A percentile compares a stretch with the other conserved stretches of the same genome.
Conservation (phyloP, 768 basidiomycete species). For the Pleurotus eryngii region DNA sequence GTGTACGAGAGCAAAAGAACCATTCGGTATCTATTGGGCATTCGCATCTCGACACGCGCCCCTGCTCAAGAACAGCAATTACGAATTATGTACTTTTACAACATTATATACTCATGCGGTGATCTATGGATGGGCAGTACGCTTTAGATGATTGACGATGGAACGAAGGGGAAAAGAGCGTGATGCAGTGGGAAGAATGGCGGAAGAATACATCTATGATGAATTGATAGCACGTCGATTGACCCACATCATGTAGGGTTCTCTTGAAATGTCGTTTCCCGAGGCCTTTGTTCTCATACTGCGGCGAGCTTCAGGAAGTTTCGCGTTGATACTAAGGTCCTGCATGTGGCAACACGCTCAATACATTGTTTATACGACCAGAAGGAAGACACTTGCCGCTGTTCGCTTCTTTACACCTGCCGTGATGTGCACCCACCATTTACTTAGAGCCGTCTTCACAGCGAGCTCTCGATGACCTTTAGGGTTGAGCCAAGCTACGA, state of each 20-base stretch:
- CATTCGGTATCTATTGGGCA: neutral
- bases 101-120: constrained; percentile 5
- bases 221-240: constrained; percentile 68
- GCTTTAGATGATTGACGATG: neutral
- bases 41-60: constrained; percentile 7
- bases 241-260: constrained; percentile 87
- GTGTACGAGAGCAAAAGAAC: neutral
- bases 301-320: constrained; percentile 75
- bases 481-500: constrained; percentile 85
- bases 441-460: constrained; percentile 70
- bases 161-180: constrained; percentile 2
- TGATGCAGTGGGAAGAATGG: constrained; percentile 4
- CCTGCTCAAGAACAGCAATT: neutral
- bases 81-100: constrained; percentile 7
- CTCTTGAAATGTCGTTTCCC: constrained; percentile 64
- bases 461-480: constrained; percentile 88
- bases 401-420: constrained; percentile 75
- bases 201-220: constrained; percentile 21
- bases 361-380: neutral
- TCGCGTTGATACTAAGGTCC: constrained; percentile 70
- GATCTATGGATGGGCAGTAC: neutral
- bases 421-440: constrained; percentile 82
- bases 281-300: constrained; percentile 65
- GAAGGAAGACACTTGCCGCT: constrained; percentile 45
- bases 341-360: constrained; percentile 24